Conservation (phyloP, 768 basidiomycete genomes). For the Lactarius vividus region DNA sequence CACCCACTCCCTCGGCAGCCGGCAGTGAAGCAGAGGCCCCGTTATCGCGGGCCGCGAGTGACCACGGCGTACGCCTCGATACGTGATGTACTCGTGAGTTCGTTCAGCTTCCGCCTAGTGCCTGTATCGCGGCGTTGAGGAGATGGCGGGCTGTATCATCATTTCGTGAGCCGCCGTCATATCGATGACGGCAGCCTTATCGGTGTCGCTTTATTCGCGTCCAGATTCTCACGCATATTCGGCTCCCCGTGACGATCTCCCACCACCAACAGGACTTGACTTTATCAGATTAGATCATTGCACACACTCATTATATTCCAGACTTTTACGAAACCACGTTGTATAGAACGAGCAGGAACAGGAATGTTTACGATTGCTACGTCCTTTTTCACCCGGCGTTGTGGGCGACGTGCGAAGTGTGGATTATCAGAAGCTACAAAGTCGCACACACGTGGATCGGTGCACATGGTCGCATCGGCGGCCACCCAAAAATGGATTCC, state of each 20-base stretch:
- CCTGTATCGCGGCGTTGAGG: background rate
- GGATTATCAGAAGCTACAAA: background rate
- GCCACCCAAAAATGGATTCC: background rate
- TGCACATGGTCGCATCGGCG: background rate
- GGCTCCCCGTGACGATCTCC: background rate
- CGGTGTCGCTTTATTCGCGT: background rate
- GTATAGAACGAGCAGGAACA: constrained; percentile 8
- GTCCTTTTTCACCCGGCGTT: background rate
- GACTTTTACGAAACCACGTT: background rate
- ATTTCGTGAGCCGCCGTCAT: background rate
- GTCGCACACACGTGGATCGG: background rate
- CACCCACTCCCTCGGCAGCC: background rate
- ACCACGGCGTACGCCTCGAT: background rate
- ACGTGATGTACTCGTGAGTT: background rate
- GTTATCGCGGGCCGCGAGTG: background rate
- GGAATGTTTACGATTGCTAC: background rate
- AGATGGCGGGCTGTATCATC: background rate
- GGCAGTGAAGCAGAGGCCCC: background rate
- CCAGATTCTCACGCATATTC: background rate
- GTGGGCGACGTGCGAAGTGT: background rate
- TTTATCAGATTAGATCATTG: constrained; percentile 1
- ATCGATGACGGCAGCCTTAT: background rate
- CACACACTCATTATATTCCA: background rate
- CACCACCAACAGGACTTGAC: background rate
- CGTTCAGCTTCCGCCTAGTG: background rate